Evolutionary conservation across 1,284 basidiomycete genomes (phyloP), one percentile per base, ranked within the genome.

Genomic region (Malassezia japonica): DNA sequence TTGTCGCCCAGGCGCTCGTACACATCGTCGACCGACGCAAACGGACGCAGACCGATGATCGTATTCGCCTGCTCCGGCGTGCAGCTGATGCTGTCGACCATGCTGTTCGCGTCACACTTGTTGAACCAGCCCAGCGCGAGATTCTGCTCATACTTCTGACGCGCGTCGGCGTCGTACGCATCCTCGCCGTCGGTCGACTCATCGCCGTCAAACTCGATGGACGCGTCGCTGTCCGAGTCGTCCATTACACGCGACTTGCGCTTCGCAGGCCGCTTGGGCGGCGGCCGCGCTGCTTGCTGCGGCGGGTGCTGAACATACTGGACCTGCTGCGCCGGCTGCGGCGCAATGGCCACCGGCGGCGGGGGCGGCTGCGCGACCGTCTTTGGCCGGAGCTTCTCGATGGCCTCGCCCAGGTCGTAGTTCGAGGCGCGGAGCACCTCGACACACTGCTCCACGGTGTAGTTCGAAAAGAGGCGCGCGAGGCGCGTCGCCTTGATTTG

Each of bases 61-160:
- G 80, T 80, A 23, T 81, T 76, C 0, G 91, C 92, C 73, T 96
- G 90, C 35, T 83, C 84, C 2, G 76, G 75, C 13, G 80, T 83
- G 68, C 90, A 95, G 31, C 90, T 89, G 42, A 89, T 92, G 33
- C 95, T 77, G 63, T 94, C 90, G 56, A 88, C 85, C 29, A 99
- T 73, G 16, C 82, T 82, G 47, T 84, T 85, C 13, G 79, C 75
- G 6, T 79, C 79, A 34, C 83, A 81, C 12, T 78, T 78, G 63
- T 95, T 96, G 77, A 96, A 89, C 71, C 88, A 92, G n/a, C 83
- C 78, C 32, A 71, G 56, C 10, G 68, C 68, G 3, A 59, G 57
- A 5, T 51, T 52, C 25, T 66, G 64, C 34, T 66, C 55, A 49
- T 58, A 61, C 18, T 56, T 56, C 8, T 46, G 52, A 20, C 61